Base-by-base conservation (phyloP, 1,284 basidiomycete species). In the Anthracocystis panici-leucophaei region DNA sequence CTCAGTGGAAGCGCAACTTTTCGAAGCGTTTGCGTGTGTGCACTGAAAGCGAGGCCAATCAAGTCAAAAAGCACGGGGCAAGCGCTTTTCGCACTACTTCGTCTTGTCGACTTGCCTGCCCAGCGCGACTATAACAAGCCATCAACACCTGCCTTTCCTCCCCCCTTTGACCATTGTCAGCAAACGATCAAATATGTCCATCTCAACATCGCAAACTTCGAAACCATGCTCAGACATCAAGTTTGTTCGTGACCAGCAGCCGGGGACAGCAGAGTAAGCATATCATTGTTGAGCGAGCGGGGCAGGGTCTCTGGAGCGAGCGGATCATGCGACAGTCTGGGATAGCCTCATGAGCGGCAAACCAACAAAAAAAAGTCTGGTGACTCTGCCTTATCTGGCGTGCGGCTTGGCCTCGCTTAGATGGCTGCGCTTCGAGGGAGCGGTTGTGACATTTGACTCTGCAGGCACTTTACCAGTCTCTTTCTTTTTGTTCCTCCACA, bases 251-350 rank as follows among this genome's bases (percentile, higher is more conserved):
- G 46, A 16, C 6, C 2, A 16, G 35, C 35, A 38, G 14, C 35
- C 3, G 14, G 14, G 3, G 14, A 16, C 35, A 38, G 14, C 16
- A 10, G 10, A 8, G 18, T 8, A 42, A 42, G 1, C n/a, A 29
- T 12, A 48, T n/a, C 16, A 31, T 4, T 5, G 29, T 31, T n/a
- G 48, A 31, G n/a, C n/a, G 9, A 23, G 14, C 9, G 20, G 40
- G 48, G 25, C 25, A 57, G 59, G 44, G 41, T 49, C n/a, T 33
- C 66, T 63, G 48, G 60, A 69, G 66, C 66, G 60, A 64, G 52
- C 52, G 60, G 65, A 57, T 56, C 27, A 33, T 52, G 50, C 51
- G 5, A 21, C 51, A 54, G 49, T 33, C 44, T 31, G 18, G 35
- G 14, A 12, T 38, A 33, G 31, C 31, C 35, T 38, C 27, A 27